Evolutionary conservation across 352 stramenopile genomes (phyloP).

Genomic region (Hyaloperonospora arabidopsidis): DNA sequence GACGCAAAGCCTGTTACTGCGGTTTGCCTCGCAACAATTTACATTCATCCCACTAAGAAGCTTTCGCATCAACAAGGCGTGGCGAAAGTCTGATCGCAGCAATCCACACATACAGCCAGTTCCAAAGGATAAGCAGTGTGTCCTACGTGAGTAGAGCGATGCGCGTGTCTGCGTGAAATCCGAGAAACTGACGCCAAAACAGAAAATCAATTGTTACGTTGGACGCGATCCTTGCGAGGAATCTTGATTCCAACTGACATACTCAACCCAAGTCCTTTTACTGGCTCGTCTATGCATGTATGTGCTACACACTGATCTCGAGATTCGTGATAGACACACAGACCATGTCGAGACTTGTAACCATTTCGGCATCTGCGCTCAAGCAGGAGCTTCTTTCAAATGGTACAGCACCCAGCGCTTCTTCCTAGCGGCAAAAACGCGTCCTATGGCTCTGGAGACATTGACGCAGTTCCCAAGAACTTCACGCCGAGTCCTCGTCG

Average conservation of each 20-base stretch:
- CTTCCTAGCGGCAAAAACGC: constrained; percentile 10
- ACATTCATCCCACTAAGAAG: too few relatives aligned
- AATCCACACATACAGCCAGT: too few relatives aligned
- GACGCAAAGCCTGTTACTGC: too few relatives aligned
- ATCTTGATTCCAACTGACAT: constrained; percentile 8
- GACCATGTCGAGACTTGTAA: too few relatives aligned
- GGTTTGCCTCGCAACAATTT: too few relatives aligned
- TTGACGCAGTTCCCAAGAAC: constrained; percentile 24
- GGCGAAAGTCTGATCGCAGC: too few relatives aligned
- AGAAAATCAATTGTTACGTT: background rate
- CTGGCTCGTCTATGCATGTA: constrained; percentile 14
- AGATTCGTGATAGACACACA: background rate
- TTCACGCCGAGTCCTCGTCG: constrained; percentile 34
- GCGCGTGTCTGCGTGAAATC: too few relatives aligned
- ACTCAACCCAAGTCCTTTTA: constrained; percentile 13
- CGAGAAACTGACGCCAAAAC: constrained; percentile 5
- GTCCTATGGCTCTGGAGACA: constrained; percentile 29
- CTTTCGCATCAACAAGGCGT: too few relatives aligned
- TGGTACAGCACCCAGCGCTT: constrained; percentile 22
- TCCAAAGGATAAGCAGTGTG: too few relatives aligned
- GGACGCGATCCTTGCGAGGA: too few relatives aligned
- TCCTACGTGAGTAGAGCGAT: too few relatives aligned
- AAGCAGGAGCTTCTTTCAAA: constrained; percentile 8
- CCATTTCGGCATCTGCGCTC: too few relatives aligned
- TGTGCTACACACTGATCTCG: constrained; percentile 6